Conservation (phyloP, 1,139 yeast genomes). For the Citeromyces hawaiiensis region DNA sequence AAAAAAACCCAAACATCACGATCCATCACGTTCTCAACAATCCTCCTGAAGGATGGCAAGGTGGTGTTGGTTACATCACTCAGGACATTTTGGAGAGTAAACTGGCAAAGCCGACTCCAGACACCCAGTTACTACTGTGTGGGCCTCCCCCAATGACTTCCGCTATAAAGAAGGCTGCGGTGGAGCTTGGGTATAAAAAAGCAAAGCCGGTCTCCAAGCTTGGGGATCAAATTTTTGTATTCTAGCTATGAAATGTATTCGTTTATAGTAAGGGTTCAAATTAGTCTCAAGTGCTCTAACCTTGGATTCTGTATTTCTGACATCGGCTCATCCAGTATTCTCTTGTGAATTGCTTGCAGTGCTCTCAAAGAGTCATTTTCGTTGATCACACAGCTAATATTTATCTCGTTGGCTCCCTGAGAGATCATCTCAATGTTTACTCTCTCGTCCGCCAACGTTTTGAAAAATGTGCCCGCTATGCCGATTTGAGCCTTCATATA, state of each 20-base stretch:
- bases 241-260: too few species aligned
- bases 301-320: conserved; percentile 16
- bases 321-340: conserved; percentile 35
- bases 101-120: conserved; percentile 52
- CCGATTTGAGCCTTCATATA: conserved; percentile 96
- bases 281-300: conserved; percentile 9
- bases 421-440: conserved; percentile 96
- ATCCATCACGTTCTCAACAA: conserved; percentile 69
- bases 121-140: conserved; percentile 70
- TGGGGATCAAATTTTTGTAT: conserved; percentile 87
- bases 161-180: conserved; percentile 72
- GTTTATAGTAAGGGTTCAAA: too few species aligned
- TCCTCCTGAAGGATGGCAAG: conserved; percentile 67
- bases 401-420: conserved; percentile 97
- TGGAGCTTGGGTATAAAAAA: conserved; percentile 65
- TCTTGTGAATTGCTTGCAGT: conserved; percentile 71
- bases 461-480: conserved; percentile 95
- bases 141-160: conserved; percentile 92
- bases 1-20: conserved; percentile 49
- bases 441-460: conserved; percentile 81
- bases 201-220: conserved; percentile 86
- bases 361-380: conserved; percentile 78
- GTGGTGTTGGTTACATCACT: conserved; percentile 73
- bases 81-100: conserved; percentile 56
- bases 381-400: conserved; percentile 88